Base-by-base conservation (phyloP, 2,329 filamentous ascomycete species). In the Neonectria sp. region DNA sequence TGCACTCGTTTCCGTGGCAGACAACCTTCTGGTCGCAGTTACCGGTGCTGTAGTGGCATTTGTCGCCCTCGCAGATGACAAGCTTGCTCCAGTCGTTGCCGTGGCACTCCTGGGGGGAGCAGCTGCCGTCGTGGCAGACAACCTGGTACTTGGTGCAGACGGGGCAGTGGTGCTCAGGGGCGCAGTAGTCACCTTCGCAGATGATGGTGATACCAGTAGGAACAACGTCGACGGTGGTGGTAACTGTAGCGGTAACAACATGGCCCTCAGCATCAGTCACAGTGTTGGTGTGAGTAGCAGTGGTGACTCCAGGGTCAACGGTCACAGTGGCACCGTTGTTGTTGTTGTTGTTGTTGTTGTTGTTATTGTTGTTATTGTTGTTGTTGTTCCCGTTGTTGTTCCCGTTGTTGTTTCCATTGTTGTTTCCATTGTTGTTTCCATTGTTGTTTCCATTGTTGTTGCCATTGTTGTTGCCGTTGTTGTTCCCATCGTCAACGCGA, bases 51-150 rank as follows among this genome's bases (percentile, higher is more conserved):
- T 74, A 79, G 69, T 74, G 60, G 72, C 75, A 79, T 3, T 75
- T 58, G 3, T 76, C 73, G 3, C 75, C 65, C 17, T 76, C 62
- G 78, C 80, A 82, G 71, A 79, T 71, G 65, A 80, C 74, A 13
- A 79, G 78, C 57, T 78, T 67, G 64, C 70, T 67, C 64, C 76
- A 68, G 71, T 73, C 75, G 31, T 77, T 63, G 35, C 76, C 71
- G 55, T 68, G 17, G 68, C 70, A 76, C 55, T 72, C 67, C 64
- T 78, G 77, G 35, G 70, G 74, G 37, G 68, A 61, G 73, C 81
- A 82, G 71, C 72, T 55, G 25, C 76, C 78, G 29, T 79, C 79
- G 65, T 75, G 76, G 74, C 80, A 81, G 74, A 80, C 75, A 21
- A 82, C 33, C 57, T 76, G 74, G 56, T 58, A 76, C 48, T 73